Base-by-base conservation (phyloP, 1,284 basidiomycete genomes). In the Ganoderma meredithae region DNA sequence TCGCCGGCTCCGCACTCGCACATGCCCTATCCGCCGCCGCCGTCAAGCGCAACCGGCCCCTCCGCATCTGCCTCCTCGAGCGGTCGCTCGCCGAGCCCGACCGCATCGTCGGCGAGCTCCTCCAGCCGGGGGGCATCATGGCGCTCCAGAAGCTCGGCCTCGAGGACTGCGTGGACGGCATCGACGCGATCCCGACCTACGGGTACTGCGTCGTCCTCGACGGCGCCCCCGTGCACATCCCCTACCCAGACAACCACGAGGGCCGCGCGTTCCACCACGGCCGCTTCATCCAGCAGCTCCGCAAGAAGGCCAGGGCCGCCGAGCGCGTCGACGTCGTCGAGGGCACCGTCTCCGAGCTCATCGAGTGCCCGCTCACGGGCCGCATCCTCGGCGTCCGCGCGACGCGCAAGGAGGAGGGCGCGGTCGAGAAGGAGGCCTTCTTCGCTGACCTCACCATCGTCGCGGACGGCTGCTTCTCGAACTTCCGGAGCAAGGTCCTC, bases 401-500 rank as follows among this genome's bases (percentile, higher is more conserved):
- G 41, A 87, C 86, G 19, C 79, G 83, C 13, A 80, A 82, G 67
- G 75, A 74, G 65, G 76, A 83, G 69, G 80, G 76, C 25, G 78
- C 80, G 33, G 76, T 75, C 31, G 80, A 80, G 71, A 88, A 87
- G 76, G 84, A 88, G 71, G 73, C 81, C 0, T 88, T 90, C 71
- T 87, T 84, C 66, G 95, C 94, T 0, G 89, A 92, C 56, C 80
- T 99, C 58, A 95, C 95, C 58, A 84, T 99, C 77, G 83, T 99
- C 66, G 96, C 96, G 8, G 97, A 99, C 79, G 97, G 97, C 0
- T 98, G 96, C 80, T 96, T 96, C 80, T 97, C 95, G 55, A 94
- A 94, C 75, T 95, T 95, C 83, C 85, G 93, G 60, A 78, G 78
- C 69, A 70, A 80, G 63, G 85, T 91, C 67, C 84, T 91, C 83